Conservation (phyloP, 169 alveolate species). For the Cryptosporidium viatorum region DNA sequence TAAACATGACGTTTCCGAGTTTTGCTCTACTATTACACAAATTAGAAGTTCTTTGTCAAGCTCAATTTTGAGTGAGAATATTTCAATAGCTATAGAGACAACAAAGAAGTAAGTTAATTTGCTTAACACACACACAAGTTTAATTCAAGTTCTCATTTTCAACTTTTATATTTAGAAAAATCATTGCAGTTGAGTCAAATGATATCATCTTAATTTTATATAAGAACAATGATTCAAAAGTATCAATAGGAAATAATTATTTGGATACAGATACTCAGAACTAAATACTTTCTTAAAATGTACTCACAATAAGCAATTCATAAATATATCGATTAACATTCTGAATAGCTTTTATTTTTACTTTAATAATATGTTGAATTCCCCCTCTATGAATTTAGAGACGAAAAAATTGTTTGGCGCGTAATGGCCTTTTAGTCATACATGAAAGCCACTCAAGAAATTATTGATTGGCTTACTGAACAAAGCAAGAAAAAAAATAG, state of each 20-base stretch:
- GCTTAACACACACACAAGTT: neutral
- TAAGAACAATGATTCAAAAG: neutral
- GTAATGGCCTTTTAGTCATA: neutral
- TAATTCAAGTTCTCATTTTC: neutral
- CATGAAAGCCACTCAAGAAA: neutral
- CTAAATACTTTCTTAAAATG: neutral
- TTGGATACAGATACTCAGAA: neutral
- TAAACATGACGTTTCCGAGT: slow-evolving; percentile 26
- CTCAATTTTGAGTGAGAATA: slow-evolving; percentile 18
- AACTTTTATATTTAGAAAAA: slow-evolving; percentile 1
- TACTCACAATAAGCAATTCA: neutral
- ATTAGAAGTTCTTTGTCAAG: slow-evolving; percentile 65
- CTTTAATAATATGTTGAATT: neutral
- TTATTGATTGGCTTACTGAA: neutral
- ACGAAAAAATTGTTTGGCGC: slow-evolving; percentile 18
- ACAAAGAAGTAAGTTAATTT: slow-evolving; percentile 38
- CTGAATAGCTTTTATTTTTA: neutral
- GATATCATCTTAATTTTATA: slow-evolving; percentile 44
- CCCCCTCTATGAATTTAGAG: neutral
- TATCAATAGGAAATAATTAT: neutral
- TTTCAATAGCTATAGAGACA: slow-evolving; percentile 55
- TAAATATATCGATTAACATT: neutral
- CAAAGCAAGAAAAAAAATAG: neutral
- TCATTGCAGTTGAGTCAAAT: slow-evolving; percentile 30
- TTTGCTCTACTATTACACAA: slow-evolving; percentile 37